Evolutionary conservation across 345 rosid species (phyloP), one percentile per base, ranked within the genome.

Genomic region (Raphanus sativus): DNA sequence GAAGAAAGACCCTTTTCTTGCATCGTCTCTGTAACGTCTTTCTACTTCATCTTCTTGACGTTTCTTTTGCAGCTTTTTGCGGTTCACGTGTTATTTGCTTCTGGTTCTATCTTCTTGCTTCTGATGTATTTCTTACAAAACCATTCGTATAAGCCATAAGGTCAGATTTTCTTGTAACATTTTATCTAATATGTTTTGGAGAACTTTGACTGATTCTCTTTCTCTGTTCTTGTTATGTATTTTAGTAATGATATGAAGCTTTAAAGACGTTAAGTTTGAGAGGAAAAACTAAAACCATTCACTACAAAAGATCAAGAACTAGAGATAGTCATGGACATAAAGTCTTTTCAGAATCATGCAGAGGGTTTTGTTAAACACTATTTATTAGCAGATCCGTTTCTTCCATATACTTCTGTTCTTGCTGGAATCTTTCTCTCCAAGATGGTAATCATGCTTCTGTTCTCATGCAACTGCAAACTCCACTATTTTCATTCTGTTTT

Each of bases 401-500:
- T 90, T 75, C 94, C 98, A 32, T 91, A 87, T 81, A 87, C 97
- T 54, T 89, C 97, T 17, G 60, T 94, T 69, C 78, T 94, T 66
- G 84, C 80, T 67, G 97, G 97, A 75, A 82, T 90, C 73, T 75
- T 84, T 78, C 88, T 94, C 81, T 89, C 89, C 84, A 94, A 90
- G 87, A 79, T 87, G 98, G 96, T 94, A 78, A 1, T 50, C 11
- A 85, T 63, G 24, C 52, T 56, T 75, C 55, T 4, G 40, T 54
- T 50, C 54, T 36, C 54, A 64, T 52, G 52, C 1, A 32, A 45
- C 15, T 45, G 52, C 52, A 45, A 45, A 45, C 6, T 45, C 52
- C 52, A 45, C 16, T 45, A 38, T 45, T 4, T 13, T 48, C 55
- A 48, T 48, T 48, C 7, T 48, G 59, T 58, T 65, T 62, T 28